Evolutionary conservation across 2,329 filamentous ascomycete species (phyloP).

Genomic region (Myriosclerotinia scirpicola): DNA sequence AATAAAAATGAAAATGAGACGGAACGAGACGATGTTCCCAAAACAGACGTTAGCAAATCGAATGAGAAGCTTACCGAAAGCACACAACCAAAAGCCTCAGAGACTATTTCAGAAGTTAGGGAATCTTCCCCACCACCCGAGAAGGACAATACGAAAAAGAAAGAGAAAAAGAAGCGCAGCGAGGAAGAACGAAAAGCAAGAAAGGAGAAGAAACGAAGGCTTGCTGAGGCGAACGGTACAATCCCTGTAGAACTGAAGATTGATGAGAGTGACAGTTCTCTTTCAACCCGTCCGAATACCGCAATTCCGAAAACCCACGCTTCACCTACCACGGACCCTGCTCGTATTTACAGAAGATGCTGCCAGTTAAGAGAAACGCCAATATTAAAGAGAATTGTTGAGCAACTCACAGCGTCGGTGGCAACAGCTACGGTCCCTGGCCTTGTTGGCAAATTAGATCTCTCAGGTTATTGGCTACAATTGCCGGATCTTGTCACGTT

Average conservation of each 20-base stretch:
- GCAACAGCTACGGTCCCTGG: constrained; percentile 61
- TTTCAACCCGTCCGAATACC: constrained; percentile 37
- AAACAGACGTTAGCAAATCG: constrained; percentile 39
- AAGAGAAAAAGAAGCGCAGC: constrained; percentile 93
- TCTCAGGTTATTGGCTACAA: constrained; percentile 82
- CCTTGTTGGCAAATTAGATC: constrained; percentile 77
- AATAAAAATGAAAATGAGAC: constrained; percentile 60
- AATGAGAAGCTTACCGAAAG: constrained; percentile 46
- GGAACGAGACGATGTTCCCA: constrained; percentile 47
- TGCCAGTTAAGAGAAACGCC: constrained; percentile 92
- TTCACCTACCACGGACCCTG: constrained; percentile 82
- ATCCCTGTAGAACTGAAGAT: constrained; percentile 80
- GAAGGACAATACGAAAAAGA: constrained; percentile 64
- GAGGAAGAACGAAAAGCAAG: constrained; percentile 90
- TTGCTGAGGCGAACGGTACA: constrained; percentile 83
- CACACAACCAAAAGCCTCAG: constrained; percentile 42
- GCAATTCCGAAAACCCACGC: constrained; percentile 55
- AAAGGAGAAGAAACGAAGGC: constrained; percentile 81
- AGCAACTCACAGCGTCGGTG: constrained; percentile 75
- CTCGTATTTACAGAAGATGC: constrained; percentile 89
- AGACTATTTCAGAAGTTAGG: constrained; percentile 17
- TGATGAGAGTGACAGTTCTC: constrained; percentile 61
- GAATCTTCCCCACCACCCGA: constrained; percentile 32
- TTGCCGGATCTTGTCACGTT: constrained; percentile 81
- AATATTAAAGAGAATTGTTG: constrained; percentile 86